Evolutionary conservation across 306 rosid genomes (phyloP), one percentile per base, ranked within the genome.

Genomic region (Delonix regia): DNA sequence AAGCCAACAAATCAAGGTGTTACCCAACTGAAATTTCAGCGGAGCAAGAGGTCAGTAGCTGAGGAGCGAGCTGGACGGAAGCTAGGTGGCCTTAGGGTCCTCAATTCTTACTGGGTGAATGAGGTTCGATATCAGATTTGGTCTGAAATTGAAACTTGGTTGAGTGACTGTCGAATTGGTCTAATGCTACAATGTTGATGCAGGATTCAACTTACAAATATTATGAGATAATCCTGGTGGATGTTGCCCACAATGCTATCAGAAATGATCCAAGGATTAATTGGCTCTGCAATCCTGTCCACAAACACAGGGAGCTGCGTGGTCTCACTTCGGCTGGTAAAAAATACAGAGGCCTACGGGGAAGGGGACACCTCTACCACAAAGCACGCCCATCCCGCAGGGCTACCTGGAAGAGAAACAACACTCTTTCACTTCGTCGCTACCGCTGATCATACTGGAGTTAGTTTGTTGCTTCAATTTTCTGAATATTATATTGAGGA

Each of bases 361-460:
- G 94, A 47, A 88, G 81, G 83, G 98, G 98, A 7, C 98, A 93
- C 69, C 75, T 25, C 41, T 38, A 89, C 90, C 92, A 87, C 90
- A 90, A 88, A 83, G 83, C 79, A 22, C 81, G 91, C 30, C 97
- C 96, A 39, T 93, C 98, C 27, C 93, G 97, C 82, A 84, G 92
- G 82, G 98, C 98, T 13, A 93, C 89, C 64, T 93, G 98, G 97
- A 93, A 93, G 96, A 85, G 94, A 60, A 89, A 93, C 92, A 91
- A 91, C 77, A 84, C 97, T 2, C 90, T 93, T 36, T 91, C 97
- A 21, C 97, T 93, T 0, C 91, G 89, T 10, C 97, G 98, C 2
- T 93, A 89, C 71, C 97, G 97, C 18, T 91, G 69, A 89, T 69
- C 74, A 66, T 67, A 0, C 39, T 28, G 33, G 14, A 3, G 39